A percentile compares a stretch with the other conserved stretches of the same genome.
phyloP scores from a whole-genome alignment of 139 green algal species.

The Coelastrella sp. region DNA sequence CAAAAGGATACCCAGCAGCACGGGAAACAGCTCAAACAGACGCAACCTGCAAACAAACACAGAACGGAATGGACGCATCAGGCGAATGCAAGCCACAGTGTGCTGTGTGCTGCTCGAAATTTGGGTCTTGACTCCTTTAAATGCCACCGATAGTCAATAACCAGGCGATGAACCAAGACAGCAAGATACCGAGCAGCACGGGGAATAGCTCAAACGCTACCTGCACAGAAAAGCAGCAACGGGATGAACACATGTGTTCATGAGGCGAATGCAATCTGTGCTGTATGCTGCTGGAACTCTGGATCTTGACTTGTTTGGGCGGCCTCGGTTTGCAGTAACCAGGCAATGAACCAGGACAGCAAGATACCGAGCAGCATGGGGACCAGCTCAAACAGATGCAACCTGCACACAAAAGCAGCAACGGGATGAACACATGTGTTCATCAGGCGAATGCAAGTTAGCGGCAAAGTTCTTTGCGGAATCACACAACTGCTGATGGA shows the following conservation, averaged over 20 bases:
- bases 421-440: not conserved
- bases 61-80: not conserved
- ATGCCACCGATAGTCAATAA: constrained; percentile 55
- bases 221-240: not conserved
- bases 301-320: no score
- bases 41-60: constrained; percentile 1
- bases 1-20: constrained; percentile 59
- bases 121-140: no score
- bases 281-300: no score
- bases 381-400: constrained; percentile 54
- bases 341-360: constrained; percentile 54
- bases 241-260: not conserved
- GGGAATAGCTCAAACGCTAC: constrained; percentile 59
- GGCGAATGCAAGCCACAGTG: no score
- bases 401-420: not conserved
- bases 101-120: no score
- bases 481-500: no score
- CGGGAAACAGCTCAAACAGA: constrained; percentile 60
- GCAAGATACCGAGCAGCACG: constrained; percentile 55
- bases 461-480: no score
- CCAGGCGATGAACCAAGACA: constrained; percentile 55
- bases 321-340: no score
- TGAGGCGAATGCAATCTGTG: no score
- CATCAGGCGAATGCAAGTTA: no score
- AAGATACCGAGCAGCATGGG: constrained; percentile 60